A percentile compares a stretch with the other conserved stretches of the same genome.
These are phyloP conservation scores for Pisolithus thermaeus DNA, from an alignment of 1,284 basidiomycete genomes.

Conservation along the genomic window DNA sequence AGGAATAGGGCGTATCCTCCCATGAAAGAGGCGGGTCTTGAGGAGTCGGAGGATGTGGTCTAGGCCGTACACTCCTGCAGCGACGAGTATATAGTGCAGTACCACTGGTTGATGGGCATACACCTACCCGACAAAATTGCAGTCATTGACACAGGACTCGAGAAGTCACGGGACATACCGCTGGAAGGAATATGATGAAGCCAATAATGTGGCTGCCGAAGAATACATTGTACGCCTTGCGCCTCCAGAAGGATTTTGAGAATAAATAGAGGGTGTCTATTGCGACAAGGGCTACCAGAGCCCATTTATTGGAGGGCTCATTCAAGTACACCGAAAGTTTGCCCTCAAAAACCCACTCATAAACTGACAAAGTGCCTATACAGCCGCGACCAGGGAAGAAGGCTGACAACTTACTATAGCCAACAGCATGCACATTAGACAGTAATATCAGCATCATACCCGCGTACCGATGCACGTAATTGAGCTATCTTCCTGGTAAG, in stretches of 20 bases:
- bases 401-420: constrained; percentile 46
- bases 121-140: constrained; percentile 25
- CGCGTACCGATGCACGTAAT: constrained; percentile 73
- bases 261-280: constrained; percentile 50
- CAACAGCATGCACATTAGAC: constrained; percentile 60
- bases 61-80: constrained; percentile 53
- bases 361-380: constrained; percentile 39
- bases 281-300: constrained; percentile 46
- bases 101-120: constrained; percentile 42
- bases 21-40: constrained; percentile 61
- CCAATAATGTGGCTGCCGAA: constrained; percentile 43
- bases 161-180: constrained; percentile 32
- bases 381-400: neutral
- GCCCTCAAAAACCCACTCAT: constrained; percentile 49
- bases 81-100: constrained; percentile 47
- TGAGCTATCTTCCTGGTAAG: constrained; percentile 42
- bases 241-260: constrained; percentile 47
- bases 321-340: constrained; percentile 34
- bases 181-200: constrained; percentile 42
- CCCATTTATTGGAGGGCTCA: constrained; percentile 38
- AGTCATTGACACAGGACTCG: neutral
- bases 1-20: constrained; percentile 50
- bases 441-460: constrained; percentile 58
- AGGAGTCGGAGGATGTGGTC: constrained; percentile 62
- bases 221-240: constrained; percentile 55